These are phyloP conservation scores for Seiridium unicorne DNA, from an alignment of 2,329 filamentous ascomycete genomes.

Conservation along the genomic window DNA sequence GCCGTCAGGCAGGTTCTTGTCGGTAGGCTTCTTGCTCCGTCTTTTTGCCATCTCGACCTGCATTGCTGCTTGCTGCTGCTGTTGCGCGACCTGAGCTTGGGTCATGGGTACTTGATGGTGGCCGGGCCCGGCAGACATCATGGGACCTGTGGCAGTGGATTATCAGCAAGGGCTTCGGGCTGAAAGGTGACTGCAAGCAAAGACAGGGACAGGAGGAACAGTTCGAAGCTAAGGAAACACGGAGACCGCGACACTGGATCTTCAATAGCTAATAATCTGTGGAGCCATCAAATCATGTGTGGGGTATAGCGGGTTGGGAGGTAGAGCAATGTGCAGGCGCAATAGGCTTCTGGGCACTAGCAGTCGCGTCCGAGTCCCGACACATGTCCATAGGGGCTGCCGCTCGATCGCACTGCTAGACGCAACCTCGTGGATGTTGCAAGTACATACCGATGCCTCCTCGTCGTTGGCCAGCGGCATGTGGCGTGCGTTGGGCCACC, in stretches of 20 bases:
- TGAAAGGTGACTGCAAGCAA: conserved; percentile 7
- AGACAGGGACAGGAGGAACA: neutral
- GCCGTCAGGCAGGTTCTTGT: conserved; percentile 91
- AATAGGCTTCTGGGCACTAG: conserved; percentile 5
- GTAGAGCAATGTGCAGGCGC: neutral
- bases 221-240: neutral
- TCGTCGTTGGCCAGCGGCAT: conserved; percentile 46
- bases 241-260: conserved; percentile 4
- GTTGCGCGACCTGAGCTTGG: conserved; percentile 50
- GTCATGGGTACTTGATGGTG: conserved; percentile 51
- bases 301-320: conserved; percentile 3
- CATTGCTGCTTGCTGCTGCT: conserved; percentile 50
- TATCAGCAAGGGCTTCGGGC: conserved; percentile 7
- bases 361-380: neutral
- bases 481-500: conserved; percentile 47
- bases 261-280: conserved; percentile 10
- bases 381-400: neutral
- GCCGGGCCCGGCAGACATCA: conserved; percentile 51
- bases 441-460: conserved; percentile 50
- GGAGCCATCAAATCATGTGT: conserved; percentile 11
- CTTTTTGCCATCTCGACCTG: conserved; percentile 70
- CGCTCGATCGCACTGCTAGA: neutral
- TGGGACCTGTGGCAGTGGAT: conserved; percentile 40
- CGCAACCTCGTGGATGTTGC: neutral
- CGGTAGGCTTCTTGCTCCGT: conserved; percentile 84